phyloP scores from a whole-genome alignment of 164 flowering plant species.

The Umbellularia californica region DNA sequence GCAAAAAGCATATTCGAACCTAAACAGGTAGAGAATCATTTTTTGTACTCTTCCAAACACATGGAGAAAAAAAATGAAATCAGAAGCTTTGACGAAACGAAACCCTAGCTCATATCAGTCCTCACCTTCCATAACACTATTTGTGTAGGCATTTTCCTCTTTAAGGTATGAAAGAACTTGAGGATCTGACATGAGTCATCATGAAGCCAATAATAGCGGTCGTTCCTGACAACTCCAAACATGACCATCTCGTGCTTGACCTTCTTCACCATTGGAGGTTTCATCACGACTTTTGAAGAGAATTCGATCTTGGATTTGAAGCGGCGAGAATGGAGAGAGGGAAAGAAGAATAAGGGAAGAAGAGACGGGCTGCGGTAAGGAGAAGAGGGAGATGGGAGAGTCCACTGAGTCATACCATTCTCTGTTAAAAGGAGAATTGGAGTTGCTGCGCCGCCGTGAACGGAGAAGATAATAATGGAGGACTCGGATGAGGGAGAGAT shows the following conservation, averaged over 20 bases:
- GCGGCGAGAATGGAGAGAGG: background rate
- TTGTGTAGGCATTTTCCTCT: background rate
- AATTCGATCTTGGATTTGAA: background rate
- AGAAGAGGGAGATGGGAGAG: slow-evolving; percentile 4
- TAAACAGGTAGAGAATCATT: too few species aligned
- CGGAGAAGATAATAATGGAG: too few species aligned
- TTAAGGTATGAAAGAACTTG: slow-evolving; percentile 45
- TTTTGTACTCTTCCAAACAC: too few species aligned
- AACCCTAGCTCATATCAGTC: too few species aligned
- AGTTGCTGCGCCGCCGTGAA: too few species aligned
- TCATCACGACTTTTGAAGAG: slow-evolving; percentile 13
- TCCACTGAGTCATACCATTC: background rate
- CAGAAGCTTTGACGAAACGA: background rate
- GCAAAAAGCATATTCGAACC: too few species aligned
- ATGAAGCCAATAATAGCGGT: slow-evolving; percentile 88
- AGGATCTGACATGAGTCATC: slow-evolving; percentile 80
- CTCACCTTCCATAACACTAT: background rate
- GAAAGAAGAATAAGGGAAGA: background rate
- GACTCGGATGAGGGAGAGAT: too few species aligned
- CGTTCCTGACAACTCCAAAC: slow-evolving; percentile 80
- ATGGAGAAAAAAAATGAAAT: too few species aligned
- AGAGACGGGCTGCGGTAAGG: background rate
- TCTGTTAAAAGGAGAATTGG: too few species aligned
- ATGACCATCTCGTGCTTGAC: slow-evolving; percentile 73
- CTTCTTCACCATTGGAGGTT: slow-evolving; percentile 66